Conservation (phyloP, 2,329 filamentous ascomycete genomes). For the Alternaria sp. region DNA sequence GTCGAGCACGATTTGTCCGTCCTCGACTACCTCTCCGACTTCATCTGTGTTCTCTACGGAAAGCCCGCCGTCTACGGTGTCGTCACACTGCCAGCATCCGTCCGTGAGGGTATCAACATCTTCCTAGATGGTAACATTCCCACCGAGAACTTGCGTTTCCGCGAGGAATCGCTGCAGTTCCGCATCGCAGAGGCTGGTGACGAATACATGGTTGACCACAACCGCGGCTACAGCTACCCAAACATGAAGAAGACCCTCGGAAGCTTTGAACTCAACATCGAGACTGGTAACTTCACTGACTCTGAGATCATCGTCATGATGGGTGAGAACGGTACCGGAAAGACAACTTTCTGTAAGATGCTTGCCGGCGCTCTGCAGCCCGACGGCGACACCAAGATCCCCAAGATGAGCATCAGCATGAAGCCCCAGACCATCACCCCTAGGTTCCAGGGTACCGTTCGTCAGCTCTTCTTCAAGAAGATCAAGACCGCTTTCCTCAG, state of each 20-base stretch:
- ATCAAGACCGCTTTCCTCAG: constrained; percentile 96
- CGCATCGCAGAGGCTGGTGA: constrained; percentile 88
- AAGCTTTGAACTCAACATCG: constrained; percentile 81
- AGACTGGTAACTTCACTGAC: constrained; percentile 88
- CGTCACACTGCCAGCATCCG: constrained; percentile 91
- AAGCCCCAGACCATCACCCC: constrained; percentile 99
- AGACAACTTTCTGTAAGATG: constrained; percentile 98
- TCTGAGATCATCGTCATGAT: constrained; percentile 99
- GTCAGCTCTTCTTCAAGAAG: constrained; percentile 99
- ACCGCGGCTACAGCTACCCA: constrained; percentile 85
- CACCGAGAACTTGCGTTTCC: constrained; percentile 97
- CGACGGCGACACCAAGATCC: constrained; percentile 77
- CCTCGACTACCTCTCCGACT: constrained; percentile 97
- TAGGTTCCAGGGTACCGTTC: constrained; percentile 96
- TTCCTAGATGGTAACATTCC: constrained; percentile 98
- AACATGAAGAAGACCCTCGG: constrained; percentile 92
- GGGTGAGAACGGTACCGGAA: constrained; percentile 99
- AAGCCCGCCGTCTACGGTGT: constrained; percentile 96
- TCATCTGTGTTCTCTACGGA: constrained; percentile 96
- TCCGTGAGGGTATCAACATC: constrained; percentile 99
- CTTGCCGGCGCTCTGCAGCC: constrained; percentile 93
- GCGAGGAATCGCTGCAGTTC: constrained; percentile 95
- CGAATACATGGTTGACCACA: constrained; percentile 84
- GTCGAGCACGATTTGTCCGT: constrained; percentile 99
- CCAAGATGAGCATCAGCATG: constrained; percentile 97